These are phyloP conservation scores for Casuarina equisetifolia DNA, from an alignment of 306 rosid species.

Conservation along the genomic window DNA sequence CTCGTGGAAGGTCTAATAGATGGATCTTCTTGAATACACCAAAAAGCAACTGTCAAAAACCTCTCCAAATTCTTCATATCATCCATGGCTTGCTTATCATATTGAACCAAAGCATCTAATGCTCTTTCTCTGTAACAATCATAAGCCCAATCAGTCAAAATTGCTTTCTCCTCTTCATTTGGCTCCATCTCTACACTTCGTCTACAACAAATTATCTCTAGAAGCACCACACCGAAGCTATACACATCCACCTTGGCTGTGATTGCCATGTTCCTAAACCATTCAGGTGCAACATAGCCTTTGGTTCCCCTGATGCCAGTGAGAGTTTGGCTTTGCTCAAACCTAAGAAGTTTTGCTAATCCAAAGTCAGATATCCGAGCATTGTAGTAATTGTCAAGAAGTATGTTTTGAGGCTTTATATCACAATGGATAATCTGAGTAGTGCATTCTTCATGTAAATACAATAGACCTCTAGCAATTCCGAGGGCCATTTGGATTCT, in stretches of 20 bases:
- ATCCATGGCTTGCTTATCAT: conserved; percentile 19
- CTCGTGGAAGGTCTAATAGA: conserved; percentile 37
- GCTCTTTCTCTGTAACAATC: conserved; percentile 11
- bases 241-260: conserved; percentile 41
- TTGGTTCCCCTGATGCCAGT: conserved; percentile 40
- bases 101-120: conserved; percentile 15
- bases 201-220: conserved; percentile 43
- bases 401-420: conserved; percentile 56
- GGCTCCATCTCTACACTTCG: conserved; percentile 9
- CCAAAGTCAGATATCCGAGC: conserved; percentile 42
- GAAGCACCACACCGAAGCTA: conserved; percentile 35
- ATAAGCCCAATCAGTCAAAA: conserved; percentile 34
- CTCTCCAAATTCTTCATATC: conserved; percentile 28
- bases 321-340: conserved; percentile 33
- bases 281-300: conserved; percentile 52
- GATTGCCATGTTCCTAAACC: conserved; percentile 29
- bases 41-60: conserved; percentile 32
- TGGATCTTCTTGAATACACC: conserved; percentile 40
- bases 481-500: conserved; percentile 28
- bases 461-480: conserved; percentile 28
- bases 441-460: conserved; percentile 47
- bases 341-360: conserved; percentile 41
- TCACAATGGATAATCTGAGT: conserved; percentile 47
- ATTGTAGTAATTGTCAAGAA: conserved; percentile 26
- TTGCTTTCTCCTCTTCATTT: not conserved